Conservation (phyloP, 257 asterid species). For the Solanum boliviense region DNA sequence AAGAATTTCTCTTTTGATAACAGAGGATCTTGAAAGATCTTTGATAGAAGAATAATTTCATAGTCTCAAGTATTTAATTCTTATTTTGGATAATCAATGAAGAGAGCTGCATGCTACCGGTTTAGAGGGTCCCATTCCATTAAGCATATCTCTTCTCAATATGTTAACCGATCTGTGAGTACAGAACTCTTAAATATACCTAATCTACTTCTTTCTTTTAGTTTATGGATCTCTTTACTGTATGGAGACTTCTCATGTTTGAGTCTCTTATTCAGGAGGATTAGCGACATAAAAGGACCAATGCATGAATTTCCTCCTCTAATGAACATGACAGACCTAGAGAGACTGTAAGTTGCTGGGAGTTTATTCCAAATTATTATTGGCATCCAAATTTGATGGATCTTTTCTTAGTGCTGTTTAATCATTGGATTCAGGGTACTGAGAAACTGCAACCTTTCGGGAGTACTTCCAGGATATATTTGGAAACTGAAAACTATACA, state of each 20-base stretch:
- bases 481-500: constrained; percentile 49
- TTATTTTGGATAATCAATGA: constrained; percentile 13
- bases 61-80: constrained; percentile 5
- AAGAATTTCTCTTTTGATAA: constrained; percentile 14
- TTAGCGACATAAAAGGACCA: constrained; percentile 63
- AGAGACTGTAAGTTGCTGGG: constrained; percentile 39
- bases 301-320: constrained; percentile 60
- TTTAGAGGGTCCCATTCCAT: constrained; percentile 80
- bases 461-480: constrained; percentile 64
- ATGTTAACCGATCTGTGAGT: constrained; percentile 64
- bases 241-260: background rate
- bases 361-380: background rate
- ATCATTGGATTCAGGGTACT: constrained; percentile 43
- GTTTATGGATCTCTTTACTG: background rate
- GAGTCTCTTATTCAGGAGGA: constrained; percentile 48
- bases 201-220: background rate
- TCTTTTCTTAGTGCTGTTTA: background rate
- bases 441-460: constrained; percentile 73
- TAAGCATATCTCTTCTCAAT: constrained; percentile 51
- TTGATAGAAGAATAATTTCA: background rate
- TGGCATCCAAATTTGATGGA: background rate
- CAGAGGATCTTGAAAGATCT: background rate
- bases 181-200: background rate
- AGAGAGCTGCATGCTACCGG: constrained; percentile 90
- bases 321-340: constrained; percentile 38